Conservation (phyloP, 179 eudicot species). For the Patellifolia procumbens region DNA sequence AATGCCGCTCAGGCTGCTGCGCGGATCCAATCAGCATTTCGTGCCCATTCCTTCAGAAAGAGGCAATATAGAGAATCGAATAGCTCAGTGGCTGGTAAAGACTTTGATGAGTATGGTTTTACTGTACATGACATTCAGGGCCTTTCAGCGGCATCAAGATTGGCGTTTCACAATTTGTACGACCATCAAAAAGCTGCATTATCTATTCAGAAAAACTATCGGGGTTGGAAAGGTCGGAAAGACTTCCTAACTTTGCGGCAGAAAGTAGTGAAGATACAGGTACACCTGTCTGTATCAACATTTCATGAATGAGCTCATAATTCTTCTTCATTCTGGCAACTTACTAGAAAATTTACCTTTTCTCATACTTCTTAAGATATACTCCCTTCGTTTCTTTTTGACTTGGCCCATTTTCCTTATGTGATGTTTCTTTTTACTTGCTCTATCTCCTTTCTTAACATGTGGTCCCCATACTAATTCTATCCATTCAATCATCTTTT, state of each 20-base stretch:
- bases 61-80: slow-evolving; percentile 56
- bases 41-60: slow-evolving; percentile 84
- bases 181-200: slow-evolving; percentile 70
- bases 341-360: background rate
- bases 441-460: no score
- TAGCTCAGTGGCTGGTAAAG: slow-evolving; percentile 23
- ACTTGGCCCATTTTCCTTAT: no score
- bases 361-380: no score
- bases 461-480: no score
- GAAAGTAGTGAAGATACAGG: slow-evolving; percentile 99
- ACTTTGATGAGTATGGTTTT: slow-evolving; percentile 56
- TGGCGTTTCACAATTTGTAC: slow-evolving; percentile 50
- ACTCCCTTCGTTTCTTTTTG: no score
- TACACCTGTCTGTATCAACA: slow-evolving; percentile 25
- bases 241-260: slow-evolving; percentile 70
- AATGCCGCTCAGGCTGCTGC: slow-evolving; percentile 88
- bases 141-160: slow-evolving; percentile 72
- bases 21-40: slow-evolving; percentile 90
- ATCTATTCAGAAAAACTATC: slow-evolving; percentile 84
- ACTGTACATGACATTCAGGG: slow-evolving; percentile 50
- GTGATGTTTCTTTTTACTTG: no score
- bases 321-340: background rate
- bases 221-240: slow-evolving; percentile 87
- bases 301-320: background rate
- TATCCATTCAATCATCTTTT: no score